Conservation (phyloP, 768 basidiomycete genomes). For the Rickenella mellea region DNA sequence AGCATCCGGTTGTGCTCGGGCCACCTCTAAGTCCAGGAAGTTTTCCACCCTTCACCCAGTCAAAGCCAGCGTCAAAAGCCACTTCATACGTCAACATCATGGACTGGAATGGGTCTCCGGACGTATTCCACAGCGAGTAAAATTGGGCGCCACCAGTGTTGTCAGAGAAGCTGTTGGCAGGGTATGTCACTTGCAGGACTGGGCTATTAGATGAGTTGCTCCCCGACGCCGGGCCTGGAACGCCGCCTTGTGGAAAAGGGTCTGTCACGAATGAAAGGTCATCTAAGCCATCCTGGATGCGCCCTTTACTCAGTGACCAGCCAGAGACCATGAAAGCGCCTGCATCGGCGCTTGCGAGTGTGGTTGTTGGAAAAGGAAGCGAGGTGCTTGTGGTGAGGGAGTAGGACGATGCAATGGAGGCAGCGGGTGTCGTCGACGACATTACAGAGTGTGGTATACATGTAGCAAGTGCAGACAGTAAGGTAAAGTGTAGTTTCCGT, state of each 20-base stretch:
- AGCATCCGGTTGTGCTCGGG: conserved; percentile 49
- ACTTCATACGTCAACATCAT: conserved; percentile 72
- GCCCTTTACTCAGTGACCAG: conserved; percentile 56
- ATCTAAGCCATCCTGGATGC: conserved; percentile 44
- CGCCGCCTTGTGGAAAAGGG: conserved; percentile 48
- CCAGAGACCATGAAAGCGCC: conserved; percentile 39
- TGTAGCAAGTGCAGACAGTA: not conserved
- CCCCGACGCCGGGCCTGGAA: conserved; percentile 19
- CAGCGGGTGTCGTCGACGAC: too few relatives aligned
- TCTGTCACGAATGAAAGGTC: conserved; percentile 58
- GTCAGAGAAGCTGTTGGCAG: conserved; percentile 48
- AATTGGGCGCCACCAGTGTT: conserved; percentile 59
- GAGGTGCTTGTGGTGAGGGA: conserved; percentile 50
- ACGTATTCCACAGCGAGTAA: conserved; percentile 57
- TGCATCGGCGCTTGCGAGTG: conserved; percentile 39
- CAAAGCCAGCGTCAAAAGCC: conserved; percentile 54
- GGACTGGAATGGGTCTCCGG: conserved; percentile 46
- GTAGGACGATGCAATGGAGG: conserved; percentile 36
- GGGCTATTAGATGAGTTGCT: conserved; percentile 21
- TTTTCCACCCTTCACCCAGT: conserved; percentile 73
- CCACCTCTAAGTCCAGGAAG: conserved; percentile 72
- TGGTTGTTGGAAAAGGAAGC: conserved; percentile 57
- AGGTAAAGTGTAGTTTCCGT: too few relatives aligned
- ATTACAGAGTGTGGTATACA: too few relatives aligned
- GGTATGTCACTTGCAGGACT: conserved; percentile 55